These are phyloP conservation scores for Yarrowia sp. DNA, from an alignment of 805 yeast genomes.

Conservation along the genomic window DNA sequence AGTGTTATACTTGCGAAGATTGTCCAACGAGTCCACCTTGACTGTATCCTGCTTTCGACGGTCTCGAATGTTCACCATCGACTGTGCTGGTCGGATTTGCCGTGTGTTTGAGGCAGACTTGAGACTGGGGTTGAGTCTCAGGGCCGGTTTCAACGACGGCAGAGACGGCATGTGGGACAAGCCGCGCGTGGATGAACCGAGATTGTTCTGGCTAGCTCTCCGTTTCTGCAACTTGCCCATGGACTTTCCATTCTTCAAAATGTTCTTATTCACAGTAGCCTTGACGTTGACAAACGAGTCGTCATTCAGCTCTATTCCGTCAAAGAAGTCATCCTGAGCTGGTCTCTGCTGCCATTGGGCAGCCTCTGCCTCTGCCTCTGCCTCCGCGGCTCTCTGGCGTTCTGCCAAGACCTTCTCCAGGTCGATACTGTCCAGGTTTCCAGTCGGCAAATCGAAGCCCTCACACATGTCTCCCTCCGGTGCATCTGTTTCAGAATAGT, in stretches of 20 bases:
- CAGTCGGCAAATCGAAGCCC: slow-evolving; percentile 22
- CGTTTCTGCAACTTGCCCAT: not conserved
- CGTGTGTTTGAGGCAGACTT: not conserved
- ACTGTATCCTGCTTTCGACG: slow-evolving; percentile 1
- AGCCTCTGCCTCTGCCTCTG: not conserved
- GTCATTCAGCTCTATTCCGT: slow-evolving; percentile 19
- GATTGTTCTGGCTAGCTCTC: not conserved
- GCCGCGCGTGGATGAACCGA: not conserved
- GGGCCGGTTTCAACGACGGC: not conserved
- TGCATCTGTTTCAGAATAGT: slow-evolving; percentile 14
- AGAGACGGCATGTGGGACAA: slow-evolving; percentile 15
- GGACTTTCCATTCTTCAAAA: not conserved
- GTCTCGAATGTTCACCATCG: slow-evolving; percentile 16
- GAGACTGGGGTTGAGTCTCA: not conserved
- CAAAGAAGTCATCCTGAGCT: slow-evolving; percentile 16
- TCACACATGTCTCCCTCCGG: slow-evolving; percentile 19
- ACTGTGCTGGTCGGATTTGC: slow-evolving; percentile 5
- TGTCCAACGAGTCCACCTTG: slow-evolving; percentile 9
- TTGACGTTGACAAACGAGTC: slow-evolving; percentile 17
- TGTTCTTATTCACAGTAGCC: not conserved
- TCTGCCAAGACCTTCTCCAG: not conserved
- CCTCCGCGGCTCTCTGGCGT: slow-evolving; percentile 1
- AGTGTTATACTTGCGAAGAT: not conserved
- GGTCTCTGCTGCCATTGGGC: not conserved
- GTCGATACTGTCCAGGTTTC: not conserved